Conservation (phyloP, 768 basidiomycete genomes). For the Auricularia sp. region DNA sequence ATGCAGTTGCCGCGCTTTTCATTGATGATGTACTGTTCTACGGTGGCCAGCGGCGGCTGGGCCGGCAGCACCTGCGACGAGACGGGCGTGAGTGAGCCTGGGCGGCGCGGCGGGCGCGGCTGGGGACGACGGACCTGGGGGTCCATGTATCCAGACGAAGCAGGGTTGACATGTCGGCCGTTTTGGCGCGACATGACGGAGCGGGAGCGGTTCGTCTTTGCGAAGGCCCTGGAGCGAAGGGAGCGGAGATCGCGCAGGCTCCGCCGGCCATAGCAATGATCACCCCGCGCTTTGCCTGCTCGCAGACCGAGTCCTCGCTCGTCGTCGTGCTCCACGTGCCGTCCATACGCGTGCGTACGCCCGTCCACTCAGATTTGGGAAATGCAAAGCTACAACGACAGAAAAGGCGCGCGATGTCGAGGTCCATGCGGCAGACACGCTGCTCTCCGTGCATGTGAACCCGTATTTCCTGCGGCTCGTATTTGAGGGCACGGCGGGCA, state of each 20-base stretch:
- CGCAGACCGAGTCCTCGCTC: constrained; percentile 47
- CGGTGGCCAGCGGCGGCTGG: constrained; percentile 58
- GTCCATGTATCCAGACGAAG: constrained; percentile 13
- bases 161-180: neutral
- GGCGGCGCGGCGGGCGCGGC: neutral
- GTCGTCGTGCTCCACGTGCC: constrained; percentile 58
- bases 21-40: constrained; percentile 66
- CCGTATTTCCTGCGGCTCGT: constrained; percentile 78
- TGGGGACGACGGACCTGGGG: constrained; percentile 13
- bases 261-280: constrained; percentile 38
- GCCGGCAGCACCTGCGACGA: constrained; percentile 34
- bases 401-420: constrained; percentile 73
- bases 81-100: neutral
- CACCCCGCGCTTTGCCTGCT: constrained; percentile 65
- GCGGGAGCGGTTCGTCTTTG: neutral
- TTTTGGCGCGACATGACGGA: constrained; percentile 1
- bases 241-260: neutral
- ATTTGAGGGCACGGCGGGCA: constrained; percentile 41
- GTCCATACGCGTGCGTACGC: constrained; percentile 40
- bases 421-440: constrained; percentile 56
- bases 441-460: constrained; percentile 62
- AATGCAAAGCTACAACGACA: constrained; percentile 6
- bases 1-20: constrained; percentile 87
- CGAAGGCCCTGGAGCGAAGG: neutral
- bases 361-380: constrained; percentile 1